phyloP scores from a whole-genome alignment of 1,139 yeast species.

The Suhomyces yuchorum region DNA sequence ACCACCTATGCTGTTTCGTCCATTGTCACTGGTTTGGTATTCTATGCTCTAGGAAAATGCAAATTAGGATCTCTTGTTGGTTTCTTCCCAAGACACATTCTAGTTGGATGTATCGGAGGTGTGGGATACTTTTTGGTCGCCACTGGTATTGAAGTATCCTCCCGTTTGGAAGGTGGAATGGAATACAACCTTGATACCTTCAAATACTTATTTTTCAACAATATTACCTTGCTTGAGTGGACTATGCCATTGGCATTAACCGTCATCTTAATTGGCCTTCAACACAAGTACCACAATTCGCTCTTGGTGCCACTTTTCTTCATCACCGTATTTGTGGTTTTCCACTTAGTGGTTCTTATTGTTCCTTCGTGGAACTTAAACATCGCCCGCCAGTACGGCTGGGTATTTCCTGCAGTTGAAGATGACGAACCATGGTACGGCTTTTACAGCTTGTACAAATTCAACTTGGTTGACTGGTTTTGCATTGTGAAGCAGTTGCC shows the following conservation, averaged over 20 bases:
- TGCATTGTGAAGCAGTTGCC: constrained; percentile 73
- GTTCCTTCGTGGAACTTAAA: constrained; percentile 68
- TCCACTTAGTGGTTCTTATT: constrained; percentile 66
- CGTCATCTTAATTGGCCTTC: constrained; percentile 58
- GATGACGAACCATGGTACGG: constrained; percentile 84
- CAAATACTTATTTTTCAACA: constrained; percentile 40
- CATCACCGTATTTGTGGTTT: constrained; percentile 64
- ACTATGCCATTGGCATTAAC: constrained; percentile 68
- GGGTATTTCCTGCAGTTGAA: constrained; percentile 76
- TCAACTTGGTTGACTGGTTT: constrained; percentile 71
- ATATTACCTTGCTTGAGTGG: constrained; percentile 65
- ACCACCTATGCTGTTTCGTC: constrained; percentile 83
- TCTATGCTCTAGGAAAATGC: constrained; percentile 74
- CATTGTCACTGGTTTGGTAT: constrained; percentile 81
- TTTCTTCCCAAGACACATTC: constrained; percentile 92
- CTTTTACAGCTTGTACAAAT: constrained; percentile 73
- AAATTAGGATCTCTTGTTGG: constrained; percentile 85
- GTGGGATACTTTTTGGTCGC: constrained; percentile 90
- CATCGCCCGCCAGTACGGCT: constrained; percentile 69
- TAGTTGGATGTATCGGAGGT: constrained; percentile 97
- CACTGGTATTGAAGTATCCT: constrained; percentile 88
- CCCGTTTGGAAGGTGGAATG: constrained; percentile 75
- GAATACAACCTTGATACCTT: constrained; percentile 63
- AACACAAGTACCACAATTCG: constrained; percentile 68
- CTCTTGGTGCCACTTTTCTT: constrained; percentile 81